These are phyloP conservation scores for Arachis monticola DNA, from an alignment of 331 rosid genomes.

Conservation along the genomic window DNA sequence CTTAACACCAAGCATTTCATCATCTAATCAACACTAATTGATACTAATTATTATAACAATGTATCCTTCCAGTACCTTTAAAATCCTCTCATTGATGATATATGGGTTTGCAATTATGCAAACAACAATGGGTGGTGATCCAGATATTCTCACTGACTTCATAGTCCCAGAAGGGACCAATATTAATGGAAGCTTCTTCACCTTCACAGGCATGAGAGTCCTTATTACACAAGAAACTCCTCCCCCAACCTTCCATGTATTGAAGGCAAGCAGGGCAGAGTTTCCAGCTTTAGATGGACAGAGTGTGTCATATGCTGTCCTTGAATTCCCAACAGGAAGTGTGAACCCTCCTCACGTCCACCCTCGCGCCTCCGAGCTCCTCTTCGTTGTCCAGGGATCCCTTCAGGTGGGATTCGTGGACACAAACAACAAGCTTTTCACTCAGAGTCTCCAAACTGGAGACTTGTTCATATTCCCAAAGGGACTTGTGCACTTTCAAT, in stretches of 20 bases:
- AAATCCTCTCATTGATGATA: conserved; percentile 14
- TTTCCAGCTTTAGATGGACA: conserved; percentile 67
- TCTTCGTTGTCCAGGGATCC: conserved; percentile 36
- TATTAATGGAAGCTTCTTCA: conserved; percentile 52
- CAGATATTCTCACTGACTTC: conserved; percentile 43
- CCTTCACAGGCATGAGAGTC: conserved; percentile 51
- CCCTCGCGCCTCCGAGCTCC: conserved; percentile 49
- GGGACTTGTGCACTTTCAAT: conserved; percentile 52
- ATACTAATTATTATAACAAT: conserved; percentile 6
- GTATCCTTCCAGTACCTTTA: conserved; percentile 30
- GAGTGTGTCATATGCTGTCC: conserved; percentile 59
- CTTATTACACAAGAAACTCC: background rate
- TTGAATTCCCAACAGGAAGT: conserved; percentile 48
- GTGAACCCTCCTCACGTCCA: conserved; percentile 50
- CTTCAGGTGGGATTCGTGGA: conserved; percentile 52
- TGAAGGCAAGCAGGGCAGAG: conserved; percentile 45
- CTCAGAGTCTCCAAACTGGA: conserved; percentile 38
- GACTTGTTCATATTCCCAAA: conserved; percentile 51
- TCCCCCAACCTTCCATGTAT: conserved; percentile 40
- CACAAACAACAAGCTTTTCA: conserved; percentile 47
- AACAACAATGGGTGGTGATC: conserved; percentile 33
- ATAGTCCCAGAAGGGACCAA: conserved; percentile 25
- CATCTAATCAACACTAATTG: too few relatives aligned
- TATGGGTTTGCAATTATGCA: conserved; percentile 27
- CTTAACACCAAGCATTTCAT: too few relatives aligned